phyloP scores from a whole-genome alignment of 208 protist species.

The Crithidia sp. region DNA sequence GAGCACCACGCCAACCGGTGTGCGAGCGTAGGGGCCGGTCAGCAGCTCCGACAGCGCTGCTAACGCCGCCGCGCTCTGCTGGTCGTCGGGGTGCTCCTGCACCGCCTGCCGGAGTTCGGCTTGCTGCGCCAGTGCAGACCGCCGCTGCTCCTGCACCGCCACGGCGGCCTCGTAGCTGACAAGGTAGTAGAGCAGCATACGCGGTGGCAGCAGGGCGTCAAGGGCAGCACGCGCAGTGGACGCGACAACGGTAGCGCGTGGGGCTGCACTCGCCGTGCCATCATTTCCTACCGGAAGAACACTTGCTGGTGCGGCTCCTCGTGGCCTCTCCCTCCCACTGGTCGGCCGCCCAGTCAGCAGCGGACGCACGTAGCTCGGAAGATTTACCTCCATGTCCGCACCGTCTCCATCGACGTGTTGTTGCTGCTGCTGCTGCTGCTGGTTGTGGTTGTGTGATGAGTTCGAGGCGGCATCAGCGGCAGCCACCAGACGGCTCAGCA shows the following conservation, averaged over 20 bases:
- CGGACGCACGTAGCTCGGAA: constrained; percentile 25
- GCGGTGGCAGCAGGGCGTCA: constrained; percentile 47
- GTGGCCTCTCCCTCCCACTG: too few species aligned
- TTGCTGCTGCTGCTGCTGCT: background rate
- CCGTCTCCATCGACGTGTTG: background rate
- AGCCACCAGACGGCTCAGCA: constrained; percentile 10
- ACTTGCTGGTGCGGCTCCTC: too few species aligned
- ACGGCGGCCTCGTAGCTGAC: constrained; percentile 25
- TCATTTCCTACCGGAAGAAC: too few species aligned
- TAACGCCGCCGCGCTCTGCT: constrained; percentile 18
- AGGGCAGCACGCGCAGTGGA: constrained; percentile 26
- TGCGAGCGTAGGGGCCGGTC: constrained; percentile 4
- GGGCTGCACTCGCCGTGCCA: background rate
- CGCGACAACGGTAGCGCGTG: constrained; percentile 24
- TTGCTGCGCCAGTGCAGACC: constrained; percentile 13
- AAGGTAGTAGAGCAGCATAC: constrained; percentile 40
- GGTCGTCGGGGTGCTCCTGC: constrained; percentile 25
- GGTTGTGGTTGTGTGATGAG: background rate
- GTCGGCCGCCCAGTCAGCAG: constrained; percentile 11
- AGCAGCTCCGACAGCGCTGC: constrained; percentile 14
- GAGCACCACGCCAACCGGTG: constrained; percentile 35
- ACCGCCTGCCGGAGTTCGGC: constrained; percentile 7
- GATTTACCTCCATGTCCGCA: constrained; percentile 2
- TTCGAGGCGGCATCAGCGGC: too few species aligned
- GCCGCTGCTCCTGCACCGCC: constrained; percentile 33